Evolutionary conservation across 2,329 filamentous ascomycete genomes (phyloP), one percentile per base, ranked within the genome.

Genomic region (Cercospora berteroae): DNA sequence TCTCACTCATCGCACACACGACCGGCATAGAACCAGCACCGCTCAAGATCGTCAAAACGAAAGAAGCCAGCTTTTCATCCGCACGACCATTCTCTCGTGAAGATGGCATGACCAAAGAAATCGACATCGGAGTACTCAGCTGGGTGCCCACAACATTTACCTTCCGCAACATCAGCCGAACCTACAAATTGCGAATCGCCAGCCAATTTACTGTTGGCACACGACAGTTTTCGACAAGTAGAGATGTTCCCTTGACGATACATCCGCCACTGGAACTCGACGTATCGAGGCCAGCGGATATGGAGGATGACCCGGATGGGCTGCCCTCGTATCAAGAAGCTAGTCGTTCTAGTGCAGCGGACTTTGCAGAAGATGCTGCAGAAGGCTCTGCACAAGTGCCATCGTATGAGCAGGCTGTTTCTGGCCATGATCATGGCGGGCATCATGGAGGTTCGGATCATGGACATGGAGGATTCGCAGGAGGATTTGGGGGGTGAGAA

Each of bases 1-100:
- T 69, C 9, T 66, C 65, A 3, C 67, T 71, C 25, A 59, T 69
- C 23, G 65, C 65, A 10, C 69, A 69, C 20, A 71, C 67, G 2
- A 63, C 57, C n/a, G 69, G 69, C 5, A 27, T 59, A 7, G 57
- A 65, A 31, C 65, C 65, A 3, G 59, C 64, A 12, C 42, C 60
- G 1, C 67, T 69, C 10, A 67, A 71, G 42, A 42, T 69, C 0
- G 16, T 67, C 18, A 59, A 61, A 18, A 67, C 66, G 5, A 67
- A 66, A 59, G 52, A 50, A 39, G 63, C 55, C 42, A 39, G 44
- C 7, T 61, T 66, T 4, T 48, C 57, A 29, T 65, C 65, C 13
- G 42, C 65, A 9, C 59, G 52, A 25, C 67, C 69, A 18, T 71
- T 68, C 58, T 66, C 65, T 2, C n/a, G 60, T 23, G 60, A 65